phyloP scores from a whole-genome alignment of 2,329 filamentous ascomycete species.

The Davidsoniella eucalypti region DNA sequence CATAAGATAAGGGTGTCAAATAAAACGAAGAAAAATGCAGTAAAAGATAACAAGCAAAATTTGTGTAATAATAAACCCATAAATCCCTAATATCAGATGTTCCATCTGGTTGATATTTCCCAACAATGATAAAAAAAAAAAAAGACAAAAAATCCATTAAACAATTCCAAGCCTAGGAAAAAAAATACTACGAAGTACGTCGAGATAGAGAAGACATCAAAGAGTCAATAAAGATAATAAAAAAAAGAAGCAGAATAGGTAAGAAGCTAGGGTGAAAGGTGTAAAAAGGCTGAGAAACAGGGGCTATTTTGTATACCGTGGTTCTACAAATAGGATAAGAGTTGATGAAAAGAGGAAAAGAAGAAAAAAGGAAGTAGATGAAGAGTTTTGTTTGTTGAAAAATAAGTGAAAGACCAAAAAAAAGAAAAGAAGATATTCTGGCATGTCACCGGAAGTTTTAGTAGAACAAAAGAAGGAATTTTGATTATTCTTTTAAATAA shows the following conservation, averaged over 20 bases:
- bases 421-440: background rate
- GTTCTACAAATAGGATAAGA: background rate
- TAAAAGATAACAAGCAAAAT: background rate
- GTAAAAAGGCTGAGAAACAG: background rate
- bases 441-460: background rate
- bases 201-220: background rate
- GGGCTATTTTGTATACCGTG: background rate
- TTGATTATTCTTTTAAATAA: constrained; percentile 1
- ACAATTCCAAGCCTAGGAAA: background rate
- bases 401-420: constrained; percentile 1
- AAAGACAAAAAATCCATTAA: background rate
- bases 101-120: no score
- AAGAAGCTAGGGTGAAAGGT: background rate
- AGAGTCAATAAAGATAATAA: background rate
- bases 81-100: no score
- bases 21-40: background rate
- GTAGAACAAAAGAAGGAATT: no score
- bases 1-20: no score
- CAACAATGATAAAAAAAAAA: background rate
- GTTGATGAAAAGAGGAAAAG: background rate
- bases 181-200: no score
- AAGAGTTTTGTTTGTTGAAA: background rate
- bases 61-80: background rate
- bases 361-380: background rate
- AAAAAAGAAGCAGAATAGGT: background rate